phyloP scores from a whole-genome alignment of 2,329 filamentous ascomycete genomes.

The Ploettnerulaceae sp. region DNA sequence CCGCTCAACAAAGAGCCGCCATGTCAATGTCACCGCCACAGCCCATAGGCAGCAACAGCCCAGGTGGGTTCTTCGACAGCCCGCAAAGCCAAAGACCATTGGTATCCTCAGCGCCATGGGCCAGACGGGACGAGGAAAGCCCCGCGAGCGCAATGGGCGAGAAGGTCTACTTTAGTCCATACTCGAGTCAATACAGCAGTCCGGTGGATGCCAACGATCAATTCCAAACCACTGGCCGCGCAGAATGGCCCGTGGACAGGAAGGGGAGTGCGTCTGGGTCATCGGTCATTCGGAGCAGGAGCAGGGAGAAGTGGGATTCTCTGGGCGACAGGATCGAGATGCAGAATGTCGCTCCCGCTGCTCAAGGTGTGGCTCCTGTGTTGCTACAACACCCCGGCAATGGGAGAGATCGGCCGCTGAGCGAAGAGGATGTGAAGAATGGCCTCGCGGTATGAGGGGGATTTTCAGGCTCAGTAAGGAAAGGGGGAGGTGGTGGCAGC shows the following conservation, averaged over 20 bases:
- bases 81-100: constrained; percentile 51
- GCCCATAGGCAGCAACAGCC: too few species aligned
- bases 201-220: constrained; percentile 38
- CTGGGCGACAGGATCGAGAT: constrained; percentile 25
- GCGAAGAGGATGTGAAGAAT: constrained; percentile 23
- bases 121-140: constrained; percentile 16
- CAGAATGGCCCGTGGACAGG: constrained; percentile 20
- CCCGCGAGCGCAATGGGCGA: constrained; percentile 36
- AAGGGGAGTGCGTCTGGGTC: constrained; percentile 18
- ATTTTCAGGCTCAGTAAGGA: neutral
- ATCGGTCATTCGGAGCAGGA: constrained; percentile 5
- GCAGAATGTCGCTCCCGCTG: constrained; percentile 24
- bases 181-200: constrained; percentile 55
- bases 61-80: constrained; percentile 38
- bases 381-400: constrained; percentile 25
- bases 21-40: neutral
- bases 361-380: constrained; percentile 27
- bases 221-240: neutral
- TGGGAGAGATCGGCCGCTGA: constrained; percentile 17
- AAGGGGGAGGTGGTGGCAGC: neutral
- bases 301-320: constrained; percentile 13
- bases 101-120: constrained; percentile 45
- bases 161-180: constrained; percentile 52
- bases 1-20: constrained; percentile 11
- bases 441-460: constrained; percentile 19